Percentiles rank a stretch among this genome's conserved stretches.
These are phyloP conservation scores for Penicillium occitanis DNA, from an alignment of 2,329 filamentous ascomycete species.

Conservation along the genomic window DNA sequence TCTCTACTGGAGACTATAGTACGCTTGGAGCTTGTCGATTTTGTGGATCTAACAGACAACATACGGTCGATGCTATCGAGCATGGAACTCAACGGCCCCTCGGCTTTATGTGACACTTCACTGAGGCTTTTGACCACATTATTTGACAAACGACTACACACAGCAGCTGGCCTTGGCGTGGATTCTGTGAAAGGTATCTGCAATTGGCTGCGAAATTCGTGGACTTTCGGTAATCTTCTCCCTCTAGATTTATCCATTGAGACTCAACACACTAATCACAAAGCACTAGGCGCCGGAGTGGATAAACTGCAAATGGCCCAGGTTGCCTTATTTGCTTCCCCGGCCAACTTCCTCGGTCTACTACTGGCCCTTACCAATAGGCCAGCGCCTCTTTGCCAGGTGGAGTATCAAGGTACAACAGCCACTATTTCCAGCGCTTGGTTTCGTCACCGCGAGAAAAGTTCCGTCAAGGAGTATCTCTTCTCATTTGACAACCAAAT, in stretches of 20 bases:
- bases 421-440: constrained; percentile 40
- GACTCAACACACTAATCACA: constrained; percentile 19
- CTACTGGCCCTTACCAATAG: constrained; percentile 68
- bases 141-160: constrained; percentile 64
- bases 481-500: constrained; percentile 39
- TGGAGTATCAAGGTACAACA: constrained; percentile 29
- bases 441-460: constrained; percentile 42
- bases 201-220: constrained; percentile 77
- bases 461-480: constrained; percentile 50
- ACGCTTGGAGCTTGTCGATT: constrained; percentile 63
- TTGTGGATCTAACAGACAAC: constrained; percentile 66
- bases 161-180: constrained; percentile 67
- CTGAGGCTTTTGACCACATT: constrained; percentile 70
- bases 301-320: constrained; percentile 68
- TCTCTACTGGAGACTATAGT: constrained; percentile 70
- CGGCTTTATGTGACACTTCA: constrained; percentile 74
- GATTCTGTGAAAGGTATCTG: constrained; percentile 70
- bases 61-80: constrained; percentile 71
- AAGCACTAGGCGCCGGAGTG: constrained; percentile 51
- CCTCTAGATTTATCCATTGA: neutral
- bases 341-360: constrained; percentile 66
- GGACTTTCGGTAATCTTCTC: constrained; percentile 69
- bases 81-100: constrained; percentile 79
- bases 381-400: constrained; percentile 28
- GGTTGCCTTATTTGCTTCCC: constrained; percentile 62